Evolutionary conservation across 1,284 basidiomycete genomes (phyloP), one percentile per base, ranked within the genome.

Genomic region (Hymenochaete sp.): DNA sequence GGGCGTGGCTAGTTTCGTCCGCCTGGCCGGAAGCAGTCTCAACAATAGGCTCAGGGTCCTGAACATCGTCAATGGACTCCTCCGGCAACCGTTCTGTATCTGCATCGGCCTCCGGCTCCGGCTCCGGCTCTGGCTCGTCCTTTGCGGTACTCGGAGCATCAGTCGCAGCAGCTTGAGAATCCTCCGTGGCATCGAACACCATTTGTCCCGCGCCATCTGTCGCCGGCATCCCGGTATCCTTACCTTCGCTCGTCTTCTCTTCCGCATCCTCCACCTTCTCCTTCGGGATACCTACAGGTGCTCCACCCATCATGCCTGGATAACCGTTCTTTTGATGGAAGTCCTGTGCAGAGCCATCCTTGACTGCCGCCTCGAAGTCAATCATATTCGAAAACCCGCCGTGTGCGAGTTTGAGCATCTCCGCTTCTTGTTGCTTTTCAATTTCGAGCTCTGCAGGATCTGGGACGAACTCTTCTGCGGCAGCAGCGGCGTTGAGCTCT

Each of bases 311-410:
- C 62, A 67, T 66, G 9, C 67, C 68, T 11, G 60, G 63, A 49
- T 63, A 71, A 10, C 70, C 73, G 50, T 71, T 53, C 38, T 56
- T 52, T 35, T 64, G 66, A 52, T 73, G 70, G 57, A 62, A 73
- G 55, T 70, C 63, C 10, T 64, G 62, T 19, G 67, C 71, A 29
- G 63, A 58, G 14, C 66, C 67, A 19, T 65, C 61, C 57, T 67
- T 62, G 21, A 74, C 53, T 1, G 71, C 71, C 48, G 68, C 63
- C 58, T 75, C 72, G 48, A 75, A 75, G 59, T 73, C 73, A 56
- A 73, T 67, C 31, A 75, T 52, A 50, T 71, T 64, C 11, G 63
- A 55, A 55, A 66, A 73, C 18, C 72, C 72, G 24, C 72, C 73
- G 50, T 74, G 72, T 22, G 70, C 65, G 27, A 75, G 65, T 35